Conservation (phyloP, 2,329 filamentous ascomycete genomes). For the Alternaria dauci region DNA sequence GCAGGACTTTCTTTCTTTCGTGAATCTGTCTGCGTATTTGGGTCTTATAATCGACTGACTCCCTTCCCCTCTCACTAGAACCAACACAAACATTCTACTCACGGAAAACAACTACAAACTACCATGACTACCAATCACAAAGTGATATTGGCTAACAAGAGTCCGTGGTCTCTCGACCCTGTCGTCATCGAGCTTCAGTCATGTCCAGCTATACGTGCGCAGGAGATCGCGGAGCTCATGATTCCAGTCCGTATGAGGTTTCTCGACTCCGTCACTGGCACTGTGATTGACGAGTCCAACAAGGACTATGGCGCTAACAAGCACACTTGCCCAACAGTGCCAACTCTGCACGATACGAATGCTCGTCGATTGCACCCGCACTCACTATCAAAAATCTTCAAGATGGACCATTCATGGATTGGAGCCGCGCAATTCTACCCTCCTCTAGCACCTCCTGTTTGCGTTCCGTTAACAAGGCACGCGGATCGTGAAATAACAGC, state of each 20-base stretch:
- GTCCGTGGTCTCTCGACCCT: not conserved
- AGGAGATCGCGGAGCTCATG: constrained; percentile 5
- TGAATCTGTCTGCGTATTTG: not conserved
- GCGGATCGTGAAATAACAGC: not conserved
- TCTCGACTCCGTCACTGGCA: not conserved
- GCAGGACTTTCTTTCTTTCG: not conserved
- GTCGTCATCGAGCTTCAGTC: constrained; percentile 1
- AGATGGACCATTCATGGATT: not conserved
- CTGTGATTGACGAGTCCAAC: not conserved
- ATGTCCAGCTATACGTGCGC: not conserved
- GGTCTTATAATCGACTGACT: not conserved
- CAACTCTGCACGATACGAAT: not conserved
- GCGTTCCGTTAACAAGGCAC: not conserved
- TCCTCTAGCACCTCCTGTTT: not conserved
- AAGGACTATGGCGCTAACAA: not conserved
- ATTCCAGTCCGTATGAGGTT: not conserved
- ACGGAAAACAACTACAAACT: not conserved
- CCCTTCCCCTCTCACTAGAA: not conserved
- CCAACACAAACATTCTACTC: not conserved
- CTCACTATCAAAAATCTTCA: not conserved
- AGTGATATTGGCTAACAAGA: not conserved
- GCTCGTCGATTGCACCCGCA: not conserved
- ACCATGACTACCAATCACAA: not conserved
- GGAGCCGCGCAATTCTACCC: not conserved
- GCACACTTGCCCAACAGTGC: not conserved